These are phyloP conservation scores for Podila horticola DNA, from an alignment of 192 early-diverging fungal genomes.

Conservation along the genomic window DNA sequence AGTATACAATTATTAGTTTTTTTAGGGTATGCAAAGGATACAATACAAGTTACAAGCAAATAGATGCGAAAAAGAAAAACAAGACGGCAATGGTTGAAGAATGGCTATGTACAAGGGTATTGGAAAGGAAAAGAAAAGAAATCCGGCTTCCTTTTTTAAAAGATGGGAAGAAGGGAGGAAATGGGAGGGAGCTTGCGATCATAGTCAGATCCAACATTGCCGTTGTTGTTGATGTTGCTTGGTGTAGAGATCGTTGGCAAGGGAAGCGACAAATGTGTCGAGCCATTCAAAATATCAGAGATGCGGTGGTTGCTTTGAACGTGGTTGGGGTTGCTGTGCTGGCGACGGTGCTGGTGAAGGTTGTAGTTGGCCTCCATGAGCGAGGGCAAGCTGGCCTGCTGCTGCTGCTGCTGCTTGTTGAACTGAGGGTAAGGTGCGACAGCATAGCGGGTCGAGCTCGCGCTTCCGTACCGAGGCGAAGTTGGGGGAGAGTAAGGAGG, in stretches of 20 bases:
- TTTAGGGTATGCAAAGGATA: slow-evolving; percentile 3
- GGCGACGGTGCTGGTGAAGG: slow-evolving; percentile 48
- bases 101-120: not conserved
- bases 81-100: not conserved
- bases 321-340: slow-evolving; percentile 9
- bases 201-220: slow-evolving; percentile 38
- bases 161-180: slow-evolving; percentile 45
- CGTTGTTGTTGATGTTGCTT: slow-evolving; percentile 16
- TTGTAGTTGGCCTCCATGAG: slow-evolving; percentile 48
- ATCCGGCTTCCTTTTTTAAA: slow-evolving; percentile 7
- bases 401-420: slow-evolving; percentile 25
- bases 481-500: slow-evolving; percentile 50
- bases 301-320: slow-evolving; percentile 37
- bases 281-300: slow-evolving; percentile 49
- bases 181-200: slow-evolving; percentile 45
- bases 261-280: slow-evolving; percentile 46
- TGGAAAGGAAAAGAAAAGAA: not conserved
- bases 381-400: slow-evolving; percentile 22
- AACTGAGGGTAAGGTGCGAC: slow-evolving; percentile 48
- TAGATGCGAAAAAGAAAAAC: not conserved
- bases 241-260: slow-evolving; percentile 20
- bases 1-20: too few relatives aligned
- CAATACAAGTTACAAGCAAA: not conserved
- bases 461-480: slow-evolving; percentile 42
- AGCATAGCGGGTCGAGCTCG: slow-evolving; percentile 34